phyloP scores from a whole-genome alignment of 495 filamentous ascomycete species.

The Xylaria curta region DNA sequence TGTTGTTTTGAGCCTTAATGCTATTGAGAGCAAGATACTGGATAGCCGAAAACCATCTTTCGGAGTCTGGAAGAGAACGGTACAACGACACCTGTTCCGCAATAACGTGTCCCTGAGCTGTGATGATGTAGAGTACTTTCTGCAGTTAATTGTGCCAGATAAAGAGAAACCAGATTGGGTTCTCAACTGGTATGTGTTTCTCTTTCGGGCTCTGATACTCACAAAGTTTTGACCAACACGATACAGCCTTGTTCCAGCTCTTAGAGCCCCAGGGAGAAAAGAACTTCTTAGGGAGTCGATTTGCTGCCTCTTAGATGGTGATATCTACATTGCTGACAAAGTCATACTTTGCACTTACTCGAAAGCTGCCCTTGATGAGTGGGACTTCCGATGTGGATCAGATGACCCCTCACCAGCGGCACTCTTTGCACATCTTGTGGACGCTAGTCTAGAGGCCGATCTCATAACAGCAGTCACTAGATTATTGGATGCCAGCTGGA shows the following conservation, averaged over 20 bases:
- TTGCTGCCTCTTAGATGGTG: too few relatives aligned
- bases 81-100: neutral
- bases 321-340: neutral
- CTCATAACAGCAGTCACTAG: neutral
- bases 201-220: neutral
- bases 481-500: conserved; percentile 6
- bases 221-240: neutral
- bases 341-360: neutral
- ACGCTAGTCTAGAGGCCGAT: neutral
- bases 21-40: neutral
- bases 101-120: neutral
- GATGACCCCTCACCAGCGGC: neutral
- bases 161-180: neutral
- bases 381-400: neutral
- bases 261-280: neutral
- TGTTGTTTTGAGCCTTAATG: neutral
- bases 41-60: neutral
- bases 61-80: neutral
- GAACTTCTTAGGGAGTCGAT: neutral
- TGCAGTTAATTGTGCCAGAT: neutral
- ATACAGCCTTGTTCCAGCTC: neutral
- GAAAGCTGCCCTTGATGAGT: neutral
- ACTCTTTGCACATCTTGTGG: neutral
- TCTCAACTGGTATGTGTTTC: neutral
- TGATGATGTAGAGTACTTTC: neutral